Base-by-base conservation (phyloP, 2,329 filamentous ascomycete genomes). In the Aspergillus sp. region DNA sequence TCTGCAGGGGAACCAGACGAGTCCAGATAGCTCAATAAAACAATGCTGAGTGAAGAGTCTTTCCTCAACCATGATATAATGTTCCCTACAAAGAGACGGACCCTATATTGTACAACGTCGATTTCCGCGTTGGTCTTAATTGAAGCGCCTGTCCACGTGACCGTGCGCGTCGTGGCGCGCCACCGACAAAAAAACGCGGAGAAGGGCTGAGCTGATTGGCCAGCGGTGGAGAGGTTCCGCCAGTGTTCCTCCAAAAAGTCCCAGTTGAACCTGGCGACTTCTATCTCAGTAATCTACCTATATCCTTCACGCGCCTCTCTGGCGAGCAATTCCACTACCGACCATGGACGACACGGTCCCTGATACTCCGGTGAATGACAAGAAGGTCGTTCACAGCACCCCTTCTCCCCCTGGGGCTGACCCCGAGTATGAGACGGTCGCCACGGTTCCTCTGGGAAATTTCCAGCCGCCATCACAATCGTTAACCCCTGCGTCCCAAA, bases 401-500 rank as follows among this genome's bases (percentile, higher is more conserved):
- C 61, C 63, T 44, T 58, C 64, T 46, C 61, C 62, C 44, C 58
- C 49, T 26, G 58, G 57, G 46, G 53, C 56, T 11, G 64, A 79
- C 50, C 73, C 71, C 40, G 61, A 70, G 51, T 63, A 76, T 61
- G 75, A 82, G 54, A 81, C 78, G 10, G 64, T 79, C 47, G 76
- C 74, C 54, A 81, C 78, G 10, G 54, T 79, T 55, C 75, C 80
- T 62, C 54, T 76, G 67, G 42, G 52, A 24, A 56, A 56, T 33
- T 35, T 54, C 41, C 52, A 54, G 17, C 60, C 59, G 51, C 60
- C 59, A 58, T 67, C 67, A 50, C 68, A 68, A 59, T 58, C 64
- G 52, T 58, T 66, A 40, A 74, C 63, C 54, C 79, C 66, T 74
- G 76, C 58, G 76, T 81, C 53, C 69, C 81, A 70, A 72, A 77